These are phyloP conservation scores for Cryptosporidium sp. DNA, from an alignment of 169 alveolate genomes.

Conservation along the genomic window DNA sequence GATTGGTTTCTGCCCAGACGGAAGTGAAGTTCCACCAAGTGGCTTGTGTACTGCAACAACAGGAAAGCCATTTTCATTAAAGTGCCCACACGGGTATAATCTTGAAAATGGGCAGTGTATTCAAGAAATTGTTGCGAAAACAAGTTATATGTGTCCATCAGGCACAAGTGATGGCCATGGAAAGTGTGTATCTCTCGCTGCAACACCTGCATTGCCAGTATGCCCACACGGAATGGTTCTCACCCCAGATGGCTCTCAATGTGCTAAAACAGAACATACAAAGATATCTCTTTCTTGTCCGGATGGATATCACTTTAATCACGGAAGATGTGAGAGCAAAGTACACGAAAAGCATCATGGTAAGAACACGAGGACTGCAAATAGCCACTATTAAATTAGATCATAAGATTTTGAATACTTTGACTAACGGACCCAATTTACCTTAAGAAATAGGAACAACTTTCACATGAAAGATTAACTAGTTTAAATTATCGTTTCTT, in stretches of 20 bases:
- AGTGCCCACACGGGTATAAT: conserved; percentile 71
- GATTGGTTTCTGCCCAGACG: conserved; percentile 74
- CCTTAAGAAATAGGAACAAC: background rate
- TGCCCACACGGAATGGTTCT: conserved; percentile 76
- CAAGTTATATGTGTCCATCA: conserved; percentile 70
- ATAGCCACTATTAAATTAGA: conserved; percentile 56
- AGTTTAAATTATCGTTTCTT: background rate
- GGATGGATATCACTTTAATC: conserved; percentile 61
- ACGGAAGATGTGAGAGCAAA: conserved; percentile 69
- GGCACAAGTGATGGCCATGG: conserved; percentile 76
- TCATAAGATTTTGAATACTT: conserved; percentile 31
- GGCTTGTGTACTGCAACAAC: conserved; percentile 69
- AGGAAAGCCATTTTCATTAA: conserved; percentile 64
- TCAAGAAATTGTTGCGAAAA: conserved; percentile 60
- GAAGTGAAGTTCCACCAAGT: conserved; percentile 75
- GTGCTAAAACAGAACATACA: conserved; percentile 74
- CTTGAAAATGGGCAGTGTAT: conserved; percentile 70
- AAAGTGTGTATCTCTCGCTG: conserved; percentile 73
- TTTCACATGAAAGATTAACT: background rate
- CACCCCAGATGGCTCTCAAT: conserved; percentile 74
- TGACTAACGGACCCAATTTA: background rate
- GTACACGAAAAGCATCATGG: conserved; percentile 65
- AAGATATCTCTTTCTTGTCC: conserved; percentile 71
- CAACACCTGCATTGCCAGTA: conserved; percentile 74
- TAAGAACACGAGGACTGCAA: conserved; percentile 62